phyloP scores from a whole-genome alignment of 2,329 filamentous ascomycete genomes.

The Moelleriella libera region DNA sequence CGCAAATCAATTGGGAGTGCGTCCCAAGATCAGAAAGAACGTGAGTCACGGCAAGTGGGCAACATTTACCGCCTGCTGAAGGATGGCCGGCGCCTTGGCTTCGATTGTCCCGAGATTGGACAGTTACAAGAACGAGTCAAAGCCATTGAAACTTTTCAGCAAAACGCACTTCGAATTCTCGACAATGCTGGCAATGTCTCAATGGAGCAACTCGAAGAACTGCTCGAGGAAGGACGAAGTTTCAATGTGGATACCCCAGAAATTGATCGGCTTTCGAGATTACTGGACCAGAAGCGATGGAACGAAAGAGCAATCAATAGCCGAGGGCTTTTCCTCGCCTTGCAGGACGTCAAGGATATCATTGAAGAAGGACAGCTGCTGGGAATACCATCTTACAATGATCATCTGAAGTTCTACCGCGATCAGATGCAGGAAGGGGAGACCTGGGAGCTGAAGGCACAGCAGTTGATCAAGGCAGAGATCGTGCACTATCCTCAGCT shows the following conservation, averaged over 20 bases:
- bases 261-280: constrained; percentile 64
- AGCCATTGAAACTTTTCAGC: constrained; percentile 73
- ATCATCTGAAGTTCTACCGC: constrained; percentile 61
- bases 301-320: constrained; percentile 59
- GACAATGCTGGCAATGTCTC: constrained; percentile 49
- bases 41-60: constrained; percentile 74
- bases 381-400: constrained; percentile 66
- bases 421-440: constrained; percentile 66
- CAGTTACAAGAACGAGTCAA: constrained; percentile 75
- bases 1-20: constrained; percentile 49
- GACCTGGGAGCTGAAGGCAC: constrained; percentile 84
- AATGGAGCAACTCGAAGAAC: constrained; percentile 67
- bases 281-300: constrained; percentile 81
- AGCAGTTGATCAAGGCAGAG: constrained; percentile 85
- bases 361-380: constrained; percentile 66
- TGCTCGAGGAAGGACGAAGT: constrained; percentile 76
- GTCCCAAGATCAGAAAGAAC: constrained; percentile 59
- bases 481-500: constrained; percentile 87
- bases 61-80: constrained; percentile 76
- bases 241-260: constrained; percentile 91
- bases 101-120: constrained; percentile 83
- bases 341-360: constrained; percentile 67
- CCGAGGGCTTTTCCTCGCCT: constrained; percentile 50
- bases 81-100: constrained; percentile 75
- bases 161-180: constrained; percentile 57